A percentile compares a stretch with the other conserved stretches of the same genome.
Conservation (phyloP, 192 early-diverging fungal genomes). For the Chytriomyces confervae region DNA sequence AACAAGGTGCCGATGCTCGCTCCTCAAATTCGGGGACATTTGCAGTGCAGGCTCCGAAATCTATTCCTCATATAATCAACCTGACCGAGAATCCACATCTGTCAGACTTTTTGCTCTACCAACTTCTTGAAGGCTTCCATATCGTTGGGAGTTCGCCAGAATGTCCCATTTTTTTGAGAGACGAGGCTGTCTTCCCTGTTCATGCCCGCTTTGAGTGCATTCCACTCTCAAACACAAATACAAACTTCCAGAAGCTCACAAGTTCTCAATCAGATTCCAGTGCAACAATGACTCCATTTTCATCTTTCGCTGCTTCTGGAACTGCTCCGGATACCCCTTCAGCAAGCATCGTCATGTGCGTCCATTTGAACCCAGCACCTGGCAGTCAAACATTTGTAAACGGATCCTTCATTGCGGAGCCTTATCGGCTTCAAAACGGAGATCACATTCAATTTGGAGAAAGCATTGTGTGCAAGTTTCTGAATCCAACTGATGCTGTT, state of each 20-base stretch:
- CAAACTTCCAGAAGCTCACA: too few species aligned
- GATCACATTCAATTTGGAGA: conserved; percentile 32
- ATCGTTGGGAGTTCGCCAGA: conserved; percentile 59
- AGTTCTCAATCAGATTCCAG: too few species aligned
- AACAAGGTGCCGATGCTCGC: conserved; percentile 76
- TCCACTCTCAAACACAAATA: conserved; percentile 26
- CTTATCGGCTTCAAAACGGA: conserved; percentile 20
- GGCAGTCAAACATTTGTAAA: conserved; percentile 16
- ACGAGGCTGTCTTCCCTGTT: conserved; percentile 60
- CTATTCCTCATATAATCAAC: conserved; percentile 85
- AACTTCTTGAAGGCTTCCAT: conserved; percentile 76
- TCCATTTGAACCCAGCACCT: conserved; percentile 5
- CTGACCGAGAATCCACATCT: conserved; percentile 88
- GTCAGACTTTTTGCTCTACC: conserved; percentile 91
- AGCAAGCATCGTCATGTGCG: neutral
- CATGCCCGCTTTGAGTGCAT: conserved; percentile 59
- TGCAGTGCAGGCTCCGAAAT: conserved; percentile 78
- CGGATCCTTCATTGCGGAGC: conserved; percentile 18
- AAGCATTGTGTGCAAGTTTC: conserved; percentile 12
- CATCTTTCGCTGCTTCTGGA: neutral
- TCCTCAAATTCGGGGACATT: conserved; percentile 50
- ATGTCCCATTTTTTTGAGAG: conserved; percentile 67
- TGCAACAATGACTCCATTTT: neutral
- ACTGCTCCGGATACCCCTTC: neutral
- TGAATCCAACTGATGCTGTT: conserved; percentile 13